Conservation (phyloP, 176 grass and related monocot genomes). For the Carex kokanica region DNA sequence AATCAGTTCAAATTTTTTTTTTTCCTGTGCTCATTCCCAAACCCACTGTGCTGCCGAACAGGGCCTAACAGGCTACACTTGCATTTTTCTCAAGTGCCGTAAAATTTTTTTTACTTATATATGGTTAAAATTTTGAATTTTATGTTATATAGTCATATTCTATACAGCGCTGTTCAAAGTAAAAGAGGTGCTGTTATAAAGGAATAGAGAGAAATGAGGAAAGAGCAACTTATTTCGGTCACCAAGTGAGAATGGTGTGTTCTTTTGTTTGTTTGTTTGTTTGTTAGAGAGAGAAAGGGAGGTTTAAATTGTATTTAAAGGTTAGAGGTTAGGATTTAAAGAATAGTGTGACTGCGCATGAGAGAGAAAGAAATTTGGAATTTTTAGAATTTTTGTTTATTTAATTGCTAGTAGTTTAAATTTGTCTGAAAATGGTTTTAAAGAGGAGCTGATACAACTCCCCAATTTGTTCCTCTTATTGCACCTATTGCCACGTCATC, state of each 20-base stretch:
- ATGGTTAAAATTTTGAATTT: not conserved
- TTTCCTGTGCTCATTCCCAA: too few species aligned
- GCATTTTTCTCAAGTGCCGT: not conserved
- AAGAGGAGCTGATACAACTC: not conserved
- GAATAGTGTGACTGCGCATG: not conserved
- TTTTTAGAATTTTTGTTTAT: not conserved
- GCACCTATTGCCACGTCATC: not conserved
- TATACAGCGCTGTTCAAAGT: too few species aligned
- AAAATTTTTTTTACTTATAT: not conserved
- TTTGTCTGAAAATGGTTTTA: slow-evolving; percentile 14
- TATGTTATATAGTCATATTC: too few species aligned
- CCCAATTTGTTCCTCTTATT: not conserved
- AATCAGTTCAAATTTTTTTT: too few species aligned
- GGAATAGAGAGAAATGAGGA: too few species aligned
- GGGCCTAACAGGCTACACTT: not conserved
- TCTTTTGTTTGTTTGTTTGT: not conserved
- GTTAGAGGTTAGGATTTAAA: not conserved
- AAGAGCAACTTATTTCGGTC: too few species aligned
- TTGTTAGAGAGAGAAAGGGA: not conserved
- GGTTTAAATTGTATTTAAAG: not conserved
- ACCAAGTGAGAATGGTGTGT: not conserved
- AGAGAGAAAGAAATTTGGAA: not conserved
- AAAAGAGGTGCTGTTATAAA: too few species aligned
- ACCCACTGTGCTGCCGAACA: too few species aligned
- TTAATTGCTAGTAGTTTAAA: not conserved